Base-by-base conservation (phyloP, 2,329 filamentous ascomycete genomes). In the Penicillium sp. region DNA sequence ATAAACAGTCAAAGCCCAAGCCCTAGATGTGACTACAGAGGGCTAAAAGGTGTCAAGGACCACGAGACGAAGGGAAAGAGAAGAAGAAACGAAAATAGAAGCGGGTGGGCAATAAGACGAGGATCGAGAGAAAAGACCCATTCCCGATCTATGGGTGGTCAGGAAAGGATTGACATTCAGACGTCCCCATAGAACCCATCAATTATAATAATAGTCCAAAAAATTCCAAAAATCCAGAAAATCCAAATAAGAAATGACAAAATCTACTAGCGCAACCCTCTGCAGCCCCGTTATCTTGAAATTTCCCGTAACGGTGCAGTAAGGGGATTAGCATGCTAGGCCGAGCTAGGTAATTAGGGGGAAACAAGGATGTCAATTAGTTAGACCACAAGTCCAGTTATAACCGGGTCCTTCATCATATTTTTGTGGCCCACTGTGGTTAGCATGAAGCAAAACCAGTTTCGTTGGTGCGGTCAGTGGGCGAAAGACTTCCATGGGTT, bases 211-310 rank as follows among this genome's bases (percentile, higher is more conserved):
- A 56, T 48, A 45, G 27, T 29, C 50, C 13, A 42, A 49, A 32
- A 32, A n/a, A 32, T 35, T 43, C 9, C 25, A 51, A 42, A 54
- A 50, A 52, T 47, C 41, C 44, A 55, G 59, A 18, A 18, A 18
- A 42, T 47, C 41, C 44, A 55, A 60, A 52, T 55, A 56, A 60
- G 49, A 58, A 59, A 56, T 55, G 57, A 54, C 52, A 49, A 53
- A 41, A 49, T 53, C 51, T 55, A 54, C 58, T 60, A 59, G 57
- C 53, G 55, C 33, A 52, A 55, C 57, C 52, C 55, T 60, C 56
- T 61, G 59, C 59, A 61, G 45, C 56, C 58, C 58, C 59, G 58
- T 62, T 62, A 59, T 59, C 45, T 38, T 50, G 54, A 57, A 58
- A 60, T 52, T 54, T 51, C 56, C 56, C 56, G 48, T 55, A 57